These are phyloP conservation scores for Aspergillus biplanus DNA, from an alignment of 495 filamentous ascomycete species.

Conservation along the genomic window DNA sequence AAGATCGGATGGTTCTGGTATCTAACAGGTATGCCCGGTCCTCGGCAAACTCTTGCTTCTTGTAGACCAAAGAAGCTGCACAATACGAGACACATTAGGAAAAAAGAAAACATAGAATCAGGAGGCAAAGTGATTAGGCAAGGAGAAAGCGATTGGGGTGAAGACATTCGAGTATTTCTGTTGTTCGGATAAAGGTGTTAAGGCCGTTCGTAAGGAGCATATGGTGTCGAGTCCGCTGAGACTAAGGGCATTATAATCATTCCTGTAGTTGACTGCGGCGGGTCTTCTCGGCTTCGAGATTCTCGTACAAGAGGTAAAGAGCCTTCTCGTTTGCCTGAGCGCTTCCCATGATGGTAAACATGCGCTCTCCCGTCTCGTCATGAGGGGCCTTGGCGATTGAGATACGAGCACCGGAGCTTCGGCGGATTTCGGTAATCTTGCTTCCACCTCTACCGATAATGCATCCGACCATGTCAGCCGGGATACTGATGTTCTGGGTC, in stretches of 20 bases:
- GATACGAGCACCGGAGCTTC: slow-evolving; percentile 93
- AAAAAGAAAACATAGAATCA: slow-evolving; percentile 43
- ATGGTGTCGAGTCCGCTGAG: slow-evolving; percentile 8
- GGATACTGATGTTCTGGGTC: slow-evolving; percentile 99
- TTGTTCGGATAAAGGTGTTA: slow-evolving; percentile 15
- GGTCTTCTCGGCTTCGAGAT: slow-evolving; percentile 98
- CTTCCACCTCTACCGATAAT: slow-evolving; percentile 93
- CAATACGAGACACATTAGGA: slow-evolving; percentile 47
- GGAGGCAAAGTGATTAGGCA: slow-evolving; percentile 41
- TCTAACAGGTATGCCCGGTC: slow-evolving; percentile 35
- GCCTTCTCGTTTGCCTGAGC: slow-evolving; percentile 91
- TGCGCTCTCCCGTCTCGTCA: slow-evolving; percentile 95
- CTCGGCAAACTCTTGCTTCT: slow-evolving; percentile 36
- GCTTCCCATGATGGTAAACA: slow-evolving; percentile 99
- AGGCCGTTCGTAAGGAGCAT: slow-evolving; percentile 8
- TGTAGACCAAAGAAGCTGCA: slow-evolving; percentile 61
- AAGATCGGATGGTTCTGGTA: slow-evolving; percentile 31
- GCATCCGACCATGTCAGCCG: slow-evolving; percentile 98
- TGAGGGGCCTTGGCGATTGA: slow-evolving; percentile 98
- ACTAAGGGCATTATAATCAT: slow-evolving; percentile 33
- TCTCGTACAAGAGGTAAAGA: slow-evolving; percentile 95
- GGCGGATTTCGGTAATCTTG: slow-evolving; percentile 98
- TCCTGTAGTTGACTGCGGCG: slow-evolving; percentile 86
- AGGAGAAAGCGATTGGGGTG: slow-evolving; percentile 14
- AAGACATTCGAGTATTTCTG: slow-evolving; percentile 18